Conservation (phyloP, 108 stramenopile genomes). For the Cyclotella sp. region DNA sequence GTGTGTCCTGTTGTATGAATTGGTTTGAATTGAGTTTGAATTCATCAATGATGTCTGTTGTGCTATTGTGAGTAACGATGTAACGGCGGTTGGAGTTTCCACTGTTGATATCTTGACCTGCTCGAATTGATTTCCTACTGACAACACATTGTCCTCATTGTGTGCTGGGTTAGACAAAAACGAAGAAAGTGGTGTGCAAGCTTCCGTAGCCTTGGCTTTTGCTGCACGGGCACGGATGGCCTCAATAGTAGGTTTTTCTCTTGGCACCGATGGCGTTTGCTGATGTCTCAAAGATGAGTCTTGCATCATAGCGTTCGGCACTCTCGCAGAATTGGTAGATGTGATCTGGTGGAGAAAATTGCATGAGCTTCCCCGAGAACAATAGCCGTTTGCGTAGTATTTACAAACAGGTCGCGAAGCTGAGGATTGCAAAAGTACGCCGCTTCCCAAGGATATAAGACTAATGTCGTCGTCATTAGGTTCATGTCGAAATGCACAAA, state of each 20-base stretch:
- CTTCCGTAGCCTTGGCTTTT: constrained; percentile 10
- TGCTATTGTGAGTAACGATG: not conserved
- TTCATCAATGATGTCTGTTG: not conserved
- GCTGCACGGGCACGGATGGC: constrained; percentile 25
- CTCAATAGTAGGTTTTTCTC: constrained; percentile 30
- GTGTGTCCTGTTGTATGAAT: not conserved
- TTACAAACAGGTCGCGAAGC: constrained; percentile 10
- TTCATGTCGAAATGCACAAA: constrained; percentile 24
- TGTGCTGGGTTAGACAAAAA: not conserved
- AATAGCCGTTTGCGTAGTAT: constrained; percentile 25
- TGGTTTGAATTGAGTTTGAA: not conserved
- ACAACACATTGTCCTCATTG: not conserved
- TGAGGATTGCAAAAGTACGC: not conserved
- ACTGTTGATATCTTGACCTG: constrained; percentile 1
- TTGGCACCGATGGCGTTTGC: constrained; percentile 16
- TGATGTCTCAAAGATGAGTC: not conserved
- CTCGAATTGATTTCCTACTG: not conserved
- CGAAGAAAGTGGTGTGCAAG: constrained; percentile 1
- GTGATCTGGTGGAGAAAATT: constrained; percentile 16
- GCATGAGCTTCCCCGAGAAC: constrained; percentile 15
- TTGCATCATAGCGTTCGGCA: not conserved
- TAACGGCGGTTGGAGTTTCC: not conserved
- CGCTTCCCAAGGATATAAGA: not conserved
- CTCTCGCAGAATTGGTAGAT: not conserved
- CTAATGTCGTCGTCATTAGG: constrained; percentile 11